phyloP scores from a whole-genome alignment of 1,139 yeast genomes.

The Yarrowia galli region DNA sequence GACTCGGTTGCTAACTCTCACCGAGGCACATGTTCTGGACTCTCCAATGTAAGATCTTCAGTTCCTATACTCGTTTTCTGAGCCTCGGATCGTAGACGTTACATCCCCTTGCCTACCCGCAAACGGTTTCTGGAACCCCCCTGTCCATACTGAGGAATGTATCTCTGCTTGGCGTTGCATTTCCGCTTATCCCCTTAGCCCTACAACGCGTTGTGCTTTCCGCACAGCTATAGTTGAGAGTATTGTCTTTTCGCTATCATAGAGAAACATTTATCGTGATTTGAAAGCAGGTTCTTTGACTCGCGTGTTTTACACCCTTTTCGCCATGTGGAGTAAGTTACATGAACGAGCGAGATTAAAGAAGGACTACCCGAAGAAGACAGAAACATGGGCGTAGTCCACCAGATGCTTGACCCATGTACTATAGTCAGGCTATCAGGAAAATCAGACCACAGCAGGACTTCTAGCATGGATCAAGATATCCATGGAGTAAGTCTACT shows the following conservation, averaged over 20 bases:
- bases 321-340: conserved; percentile 1
- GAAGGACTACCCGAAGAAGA: neutral
- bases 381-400: neutral
- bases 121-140: neutral
- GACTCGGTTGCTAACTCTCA: neutral
- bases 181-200: neutral
- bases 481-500: no score
- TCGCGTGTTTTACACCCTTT: neutral
- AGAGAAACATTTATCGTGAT: neutral
- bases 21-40: no score
- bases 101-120: neutral
- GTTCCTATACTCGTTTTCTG: no score
- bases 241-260: neutral
- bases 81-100: neutral
- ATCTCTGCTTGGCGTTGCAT: neutral
- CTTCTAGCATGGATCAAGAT: no score
- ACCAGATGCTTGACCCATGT: neutral
- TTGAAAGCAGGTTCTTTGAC: neutral
- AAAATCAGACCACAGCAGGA: neutral
- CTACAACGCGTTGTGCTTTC: neutral
- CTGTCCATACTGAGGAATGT: neutral
- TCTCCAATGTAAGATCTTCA: no score
- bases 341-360: neutral
- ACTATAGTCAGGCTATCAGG: neutral
- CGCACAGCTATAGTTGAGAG: neutral